Evolutionary conservation across 2,329 filamentous ascomycete species (phyloP), one percentile per base, ranked within the genome.

Genomic region (Aaosphaeria arxii): DNA sequence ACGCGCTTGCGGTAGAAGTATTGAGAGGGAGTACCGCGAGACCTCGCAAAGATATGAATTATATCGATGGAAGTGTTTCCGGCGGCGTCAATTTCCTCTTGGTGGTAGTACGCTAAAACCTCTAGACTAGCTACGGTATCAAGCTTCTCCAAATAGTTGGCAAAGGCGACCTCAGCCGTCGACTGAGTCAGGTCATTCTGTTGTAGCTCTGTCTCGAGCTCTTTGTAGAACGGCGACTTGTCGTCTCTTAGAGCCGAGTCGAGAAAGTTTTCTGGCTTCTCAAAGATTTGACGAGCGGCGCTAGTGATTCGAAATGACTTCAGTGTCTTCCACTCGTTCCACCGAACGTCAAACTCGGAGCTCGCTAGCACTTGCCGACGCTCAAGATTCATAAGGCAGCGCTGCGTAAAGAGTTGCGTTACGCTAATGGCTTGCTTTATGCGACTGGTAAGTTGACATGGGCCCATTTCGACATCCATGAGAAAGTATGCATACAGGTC

Each of bases 181-280:
- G 7, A 9, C 7, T 36, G 7, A 9, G 33, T 35, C 6, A 47
- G 5, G 31, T 62, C 44, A 13, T 49, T 51, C 47, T 68, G 61
- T 35, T 50, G 31, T 2, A 69, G n/a, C 4, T 48, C 46, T 1
- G 45, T 24, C 45, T 67, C 64, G 1, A 69, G 44, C 6, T 49
- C 48, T 11, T 42, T 30, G 44, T 59, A 69, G 7, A 59, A 7
- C 5, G 45, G 28, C 4, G 47, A 58, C 45, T 71, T 71, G 51
- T 71, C 56, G 47, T 71, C 67, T 7, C 68, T 57, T 4, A 71
- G 51, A 0, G 47, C 43, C 0, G 66, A 58, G 0, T 62, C 59
- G 11, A 70, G 40, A 54, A 55, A 71, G 44, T 69, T 70, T 53
- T 72, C 68, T 0, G 66, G 68, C 31, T 62, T 67, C 2, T 70